A percentile compares a stretch with the other conserved stretches of the same genome.
Evolutionary conservation across 169 alveolate genomes (phyloP).

Genomic region (Miamiensis avidus): DNA sequence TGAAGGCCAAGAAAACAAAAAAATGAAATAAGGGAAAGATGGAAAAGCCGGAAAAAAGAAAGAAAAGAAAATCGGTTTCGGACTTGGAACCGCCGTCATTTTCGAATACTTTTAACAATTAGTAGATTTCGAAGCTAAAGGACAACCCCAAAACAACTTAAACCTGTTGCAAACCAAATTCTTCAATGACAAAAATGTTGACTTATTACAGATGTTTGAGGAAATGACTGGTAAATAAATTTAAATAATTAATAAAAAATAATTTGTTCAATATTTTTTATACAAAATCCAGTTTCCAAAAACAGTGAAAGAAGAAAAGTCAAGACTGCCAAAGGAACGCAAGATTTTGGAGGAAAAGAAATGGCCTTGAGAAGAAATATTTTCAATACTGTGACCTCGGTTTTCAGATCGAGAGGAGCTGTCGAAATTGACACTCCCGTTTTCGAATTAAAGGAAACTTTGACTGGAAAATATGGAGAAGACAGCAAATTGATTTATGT

Average conservation of each 20-base stretch:
- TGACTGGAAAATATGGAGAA: conserved; percentile 96
- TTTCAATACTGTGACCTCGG: conserved; percentile 81
- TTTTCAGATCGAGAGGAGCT: conserved; percentile 95
- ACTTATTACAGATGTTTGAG: neutral
- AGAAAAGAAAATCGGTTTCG: neutral
- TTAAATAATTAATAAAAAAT: neutral
- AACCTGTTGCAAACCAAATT: neutral
- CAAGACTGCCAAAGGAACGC: conserved; percentile 95
- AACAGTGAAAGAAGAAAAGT: conserved; percentile 17
- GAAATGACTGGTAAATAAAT: neutral
- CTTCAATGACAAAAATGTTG: neutral
- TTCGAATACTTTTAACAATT: neutral
- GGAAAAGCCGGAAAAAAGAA: neutral
- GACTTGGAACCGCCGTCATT: neutral
- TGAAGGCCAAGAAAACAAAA: neutral
- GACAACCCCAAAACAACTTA: neutral
- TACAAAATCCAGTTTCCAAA: neutral
- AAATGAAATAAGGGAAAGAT: neutral
- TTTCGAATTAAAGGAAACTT: conserved; percentile 95
- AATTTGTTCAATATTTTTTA: neutral
- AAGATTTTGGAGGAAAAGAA: conserved; percentile 92
- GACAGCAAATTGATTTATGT: conserved; percentile 93
- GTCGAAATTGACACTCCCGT: conserved; percentile 98
- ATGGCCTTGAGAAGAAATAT: conserved; percentile 92
- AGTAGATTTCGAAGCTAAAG: neutral